Evolutionary conservation across 2,329 filamentous ascomycete genomes (phyloP).

Genomic region (Penicillium sp.): DNA sequence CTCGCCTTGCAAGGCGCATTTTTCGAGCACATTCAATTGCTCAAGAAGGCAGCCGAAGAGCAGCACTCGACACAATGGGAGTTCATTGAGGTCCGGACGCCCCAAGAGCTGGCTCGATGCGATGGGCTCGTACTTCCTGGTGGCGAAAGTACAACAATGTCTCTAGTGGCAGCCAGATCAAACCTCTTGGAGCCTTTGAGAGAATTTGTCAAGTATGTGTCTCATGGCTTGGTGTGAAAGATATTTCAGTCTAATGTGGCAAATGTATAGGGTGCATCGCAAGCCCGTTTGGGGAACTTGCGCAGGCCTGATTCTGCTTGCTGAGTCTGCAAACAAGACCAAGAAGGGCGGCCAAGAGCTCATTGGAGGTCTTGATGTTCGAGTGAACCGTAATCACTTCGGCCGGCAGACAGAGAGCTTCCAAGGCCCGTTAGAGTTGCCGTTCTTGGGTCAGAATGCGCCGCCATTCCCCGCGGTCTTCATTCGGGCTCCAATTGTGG

Average conservation of each 20-base stretch:
- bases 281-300: conserved; percentile 95
- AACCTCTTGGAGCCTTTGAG: conserved; percentile 79
- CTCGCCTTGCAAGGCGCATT: conserved; percentile 89
- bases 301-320: conserved; percentile 86
- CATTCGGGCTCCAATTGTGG: conserved; percentile 90
- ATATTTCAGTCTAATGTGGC: conserved; percentile 13
- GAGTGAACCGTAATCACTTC: conserved; percentile 92
- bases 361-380: conserved; percentile 85
- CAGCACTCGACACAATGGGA: conserved; percentile 45
- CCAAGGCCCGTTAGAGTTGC: conserved; percentile 68
- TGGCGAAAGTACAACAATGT: conserved; percentile 92
- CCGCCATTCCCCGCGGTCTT: conserved; percentile 77
- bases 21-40: conserved; percentile 76
- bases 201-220: conserved; percentile 80
- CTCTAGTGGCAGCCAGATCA: conserved; percentile 78
- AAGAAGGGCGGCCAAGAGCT: conserved; percentile 91
- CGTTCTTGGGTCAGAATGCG: conserved; percentile 57
- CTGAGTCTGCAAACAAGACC: conserved; percentile 80
- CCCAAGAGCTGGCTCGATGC: conserved; percentile 67
- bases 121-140: conserved; percentile 87
- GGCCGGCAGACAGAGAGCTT: conserved; percentile 92
- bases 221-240: background rate
- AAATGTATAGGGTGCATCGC: conserved; percentile 59
- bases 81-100: conserved; percentile 78
- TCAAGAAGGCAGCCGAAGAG: conserved; percentile 62